phyloP scores from a whole-genome alignment of 305 asterid species.

The Fraxinus ornus region DNA sequence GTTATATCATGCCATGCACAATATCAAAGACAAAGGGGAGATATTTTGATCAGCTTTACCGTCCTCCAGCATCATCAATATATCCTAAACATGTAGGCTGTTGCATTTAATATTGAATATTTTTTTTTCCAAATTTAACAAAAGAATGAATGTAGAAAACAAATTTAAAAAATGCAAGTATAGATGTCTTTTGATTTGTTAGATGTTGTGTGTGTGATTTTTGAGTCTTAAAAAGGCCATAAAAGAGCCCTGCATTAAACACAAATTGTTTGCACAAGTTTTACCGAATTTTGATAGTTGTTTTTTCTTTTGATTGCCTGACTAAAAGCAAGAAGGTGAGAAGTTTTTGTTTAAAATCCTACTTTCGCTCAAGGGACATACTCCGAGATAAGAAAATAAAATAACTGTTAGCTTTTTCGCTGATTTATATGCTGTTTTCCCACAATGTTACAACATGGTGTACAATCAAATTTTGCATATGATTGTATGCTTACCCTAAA shows the following conservation, averaged over 20 bases:
- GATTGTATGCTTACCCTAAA: not conserved
- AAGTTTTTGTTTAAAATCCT: not conserved
- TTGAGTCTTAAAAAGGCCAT: not conserved
- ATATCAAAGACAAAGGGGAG: not conserved
- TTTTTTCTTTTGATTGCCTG: not conserved
- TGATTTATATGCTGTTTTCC: not conserved
- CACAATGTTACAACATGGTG: not conserved
- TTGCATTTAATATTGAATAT: not conserved
- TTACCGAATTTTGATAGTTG: not conserved
- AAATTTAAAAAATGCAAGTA: not conserved
- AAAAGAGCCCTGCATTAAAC: not conserved
- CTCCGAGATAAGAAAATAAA: not conserved
- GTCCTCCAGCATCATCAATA: not conserved
- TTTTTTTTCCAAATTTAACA: not conserved
- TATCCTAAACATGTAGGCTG: not conserved
- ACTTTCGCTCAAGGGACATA: not conserved
- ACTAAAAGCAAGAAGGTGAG: not conserved
- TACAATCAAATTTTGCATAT: not conserved
- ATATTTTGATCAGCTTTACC: not conserved
- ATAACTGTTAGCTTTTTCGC: not conserved
- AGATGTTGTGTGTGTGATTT: not conserved
- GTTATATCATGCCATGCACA: not conserved
- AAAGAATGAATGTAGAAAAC: not conserved
- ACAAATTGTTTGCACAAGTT: not conserved
- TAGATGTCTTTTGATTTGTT: not conserved